These are phyloP conservation scores for Thelephora ganbajun DNA, from an alignment of 768 basidiomycete genomes.

Conservation along the genomic window DNA sequence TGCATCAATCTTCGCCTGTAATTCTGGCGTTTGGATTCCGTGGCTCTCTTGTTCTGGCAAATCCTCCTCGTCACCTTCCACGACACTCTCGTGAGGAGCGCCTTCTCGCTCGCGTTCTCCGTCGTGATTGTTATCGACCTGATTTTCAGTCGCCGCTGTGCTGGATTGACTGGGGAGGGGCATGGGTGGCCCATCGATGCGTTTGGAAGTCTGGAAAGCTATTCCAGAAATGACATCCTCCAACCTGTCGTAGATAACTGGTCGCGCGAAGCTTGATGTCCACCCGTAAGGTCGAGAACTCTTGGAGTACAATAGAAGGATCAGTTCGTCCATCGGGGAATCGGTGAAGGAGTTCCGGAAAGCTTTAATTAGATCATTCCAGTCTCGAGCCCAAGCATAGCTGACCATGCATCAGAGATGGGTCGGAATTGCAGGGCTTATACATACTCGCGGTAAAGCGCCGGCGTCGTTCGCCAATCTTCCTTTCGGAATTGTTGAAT, in stretches of 20 bases:
- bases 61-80: neutral
- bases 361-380: constrained; percentile 15
- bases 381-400: constrained; percentile 11
- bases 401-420: constrained; percentile 7
- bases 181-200: constrained; percentile 10
- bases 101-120: neutral
- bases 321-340: constrained; percentile 15
- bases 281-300: neutral
- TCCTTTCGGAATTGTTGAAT: constrained; percentile 11
- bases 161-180: constrained; percentile 5
- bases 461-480: neutral
- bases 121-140: constrained; percentile 4
- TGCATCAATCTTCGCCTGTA: neutral
- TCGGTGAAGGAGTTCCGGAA: constrained; percentile 11
- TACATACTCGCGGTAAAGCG: constrained; percentile 1
- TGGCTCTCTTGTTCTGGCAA: neutral
- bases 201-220: constrained; percentile 8
- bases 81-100: no score
- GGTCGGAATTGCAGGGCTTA: neutral
- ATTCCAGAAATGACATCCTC: constrained; percentile 15
- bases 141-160: neutral
- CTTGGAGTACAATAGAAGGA: constrained; percentile 10
- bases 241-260: constrained; percentile 17
- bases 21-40: neutral
- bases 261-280: constrained; percentile 11